These are phyloP conservation scores for Suillus brevipes DNA, from an alignment of 768 basidiomycete genomes.

Conservation along the genomic window DNA sequence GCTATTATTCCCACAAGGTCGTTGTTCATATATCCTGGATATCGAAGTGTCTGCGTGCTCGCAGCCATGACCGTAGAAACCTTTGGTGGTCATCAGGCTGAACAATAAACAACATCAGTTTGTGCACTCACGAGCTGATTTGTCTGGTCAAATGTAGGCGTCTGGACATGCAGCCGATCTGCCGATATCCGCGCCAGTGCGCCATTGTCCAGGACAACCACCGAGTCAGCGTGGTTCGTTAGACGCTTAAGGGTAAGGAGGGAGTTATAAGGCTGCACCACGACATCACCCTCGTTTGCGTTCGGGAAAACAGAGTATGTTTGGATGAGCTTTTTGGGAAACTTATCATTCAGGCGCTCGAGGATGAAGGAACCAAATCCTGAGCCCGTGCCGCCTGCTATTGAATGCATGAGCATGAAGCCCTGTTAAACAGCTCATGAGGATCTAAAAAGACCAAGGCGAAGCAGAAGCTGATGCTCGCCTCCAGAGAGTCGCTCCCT, in stretches of 20 bases:
- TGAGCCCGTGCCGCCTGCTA: constrained; percentile 97
- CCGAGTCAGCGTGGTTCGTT: constrained; percentile 95
- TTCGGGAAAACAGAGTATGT: constrained; percentile 99
- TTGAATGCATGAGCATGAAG: constrained; percentile 98
- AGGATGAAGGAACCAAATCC: constrained; percentile 98
- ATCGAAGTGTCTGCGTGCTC: constrained; percentile 93
- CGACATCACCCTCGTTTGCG: constrained; percentile 90
- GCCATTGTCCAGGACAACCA: constrained; percentile 96
- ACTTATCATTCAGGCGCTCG: constrained; percentile 94
- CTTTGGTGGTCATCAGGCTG: constrained; percentile 39
- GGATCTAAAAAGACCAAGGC: not conserved
- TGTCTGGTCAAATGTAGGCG: constrained; percentile 86
- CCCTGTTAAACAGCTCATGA: constrained; percentile 54
- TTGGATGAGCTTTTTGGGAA: constrained; percentile 98
- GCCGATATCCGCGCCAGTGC: constrained; percentile 91
- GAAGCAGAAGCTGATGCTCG: constrained; percentile 32
- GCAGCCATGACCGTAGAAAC: constrained; percentile 98
- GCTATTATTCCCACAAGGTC: constrained; percentile 97
- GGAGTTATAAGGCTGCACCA: constrained; percentile 98
- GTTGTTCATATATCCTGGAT: constrained; percentile 99
- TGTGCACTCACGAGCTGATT: constrained; percentile 75
- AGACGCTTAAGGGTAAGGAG: constrained; percentile 90
- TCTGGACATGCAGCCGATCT: constrained; percentile 86
- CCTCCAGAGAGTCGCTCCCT: constrained; percentile 95
- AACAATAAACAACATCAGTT: not conserved